Evolutionary conservation across 2,329 filamentous ascomycete genomes (phyloP).

Genomic region (Sclerotinia spermophila): DNA sequence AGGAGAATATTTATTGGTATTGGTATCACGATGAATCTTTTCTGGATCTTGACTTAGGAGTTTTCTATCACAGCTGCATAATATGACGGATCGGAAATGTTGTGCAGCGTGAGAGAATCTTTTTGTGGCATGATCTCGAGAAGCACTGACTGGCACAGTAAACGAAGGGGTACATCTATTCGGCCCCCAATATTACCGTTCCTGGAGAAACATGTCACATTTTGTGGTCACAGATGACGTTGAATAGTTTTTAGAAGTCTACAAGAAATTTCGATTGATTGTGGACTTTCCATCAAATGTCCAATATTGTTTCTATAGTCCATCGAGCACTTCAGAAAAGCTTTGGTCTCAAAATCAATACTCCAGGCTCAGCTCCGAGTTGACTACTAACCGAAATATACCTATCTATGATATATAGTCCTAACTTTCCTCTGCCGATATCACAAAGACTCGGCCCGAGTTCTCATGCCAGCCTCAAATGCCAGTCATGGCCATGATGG

Average conservation of each 20-base stretch:
- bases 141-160: neutral
- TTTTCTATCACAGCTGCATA: conserved; percentile 9
- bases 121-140: conserved; percentile 13
- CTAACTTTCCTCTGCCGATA: neutral
- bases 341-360: neutral
- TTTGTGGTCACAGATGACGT: neutral
- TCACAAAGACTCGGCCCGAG: neutral
- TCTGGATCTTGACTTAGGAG: conserved; percentile 9
- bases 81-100: conserved; percentile 11
- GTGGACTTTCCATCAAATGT: neutral
- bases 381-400: neutral
- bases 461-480: neutral
- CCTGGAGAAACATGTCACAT: conserved; percentile 11
- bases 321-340: neutral
- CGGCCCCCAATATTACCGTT: conserved; percentile 12
- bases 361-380: neutral
- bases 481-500: neutral
- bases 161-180: conserved; percentile 8
- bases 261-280: neutral
- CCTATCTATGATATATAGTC: neutral
- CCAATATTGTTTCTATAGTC: neutral
- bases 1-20: conserved; percentile 15
- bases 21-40: neutral
- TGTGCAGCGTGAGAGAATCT: conserved; percentile 3
- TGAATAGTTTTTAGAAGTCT: neutral